A percentile compares a stretch with the other conserved stretches of the same genome.
phyloP scores from a whole-genome alignment of 1,284 basidiomycete genomes.

The Ceratobasidium theobromae region DNA sequence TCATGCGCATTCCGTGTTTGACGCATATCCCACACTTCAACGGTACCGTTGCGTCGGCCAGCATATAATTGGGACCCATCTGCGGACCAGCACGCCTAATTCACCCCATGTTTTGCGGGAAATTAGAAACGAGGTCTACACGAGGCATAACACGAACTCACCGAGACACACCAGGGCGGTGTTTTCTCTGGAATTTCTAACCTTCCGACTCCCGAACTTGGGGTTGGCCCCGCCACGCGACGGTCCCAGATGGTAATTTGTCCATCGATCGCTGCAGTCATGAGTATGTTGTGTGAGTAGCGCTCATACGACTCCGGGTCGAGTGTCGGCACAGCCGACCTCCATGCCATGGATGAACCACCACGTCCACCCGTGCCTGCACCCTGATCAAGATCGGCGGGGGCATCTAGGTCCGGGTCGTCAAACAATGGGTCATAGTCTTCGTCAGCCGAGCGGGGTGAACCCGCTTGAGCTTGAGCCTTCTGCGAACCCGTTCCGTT shows the following conservation, averaged over 20 bases:
- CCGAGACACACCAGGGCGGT: slow-evolving; percentile 94
- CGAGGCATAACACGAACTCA: slow-evolving; percentile 41
- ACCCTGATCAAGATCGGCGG: slow-evolving; percentile 42
- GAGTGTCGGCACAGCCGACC: slow-evolving; percentile 49
- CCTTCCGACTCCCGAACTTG: slow-evolving; percentile 72
- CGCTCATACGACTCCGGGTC: slow-evolving; percentile 59
- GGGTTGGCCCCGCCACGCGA: slow-evolving; percentile 57
- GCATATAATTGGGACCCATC: slow-evolving; percentile 89
- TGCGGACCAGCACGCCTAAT: slow-evolving; percentile 94
- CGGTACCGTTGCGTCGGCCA: slow-evolving; percentile 85
- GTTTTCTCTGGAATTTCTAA: slow-evolving; percentile 86
- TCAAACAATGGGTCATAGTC: slow-evolving; percentile 77
- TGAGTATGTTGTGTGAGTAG: slow-evolving; percentile 81
- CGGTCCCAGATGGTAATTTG: slow-evolving; percentile 92
- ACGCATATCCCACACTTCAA: slow-evolving; percentile 95
- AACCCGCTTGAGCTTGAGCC: neutral
- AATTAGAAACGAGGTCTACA: neutral
- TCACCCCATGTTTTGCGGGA: neutral
- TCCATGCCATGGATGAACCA: slow-evolving; percentile 31
- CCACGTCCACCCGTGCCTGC: neutral
- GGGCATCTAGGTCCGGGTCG: slow-evolving; percentile 59
- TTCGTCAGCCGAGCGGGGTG: slow-evolving; percentile 32
- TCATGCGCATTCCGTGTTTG: slow-evolving; percentile 57
- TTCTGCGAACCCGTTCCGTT: neutral
- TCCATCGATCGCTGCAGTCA: slow-evolving; percentile 91